Evolutionary conservation across 1,284 basidiomycete species (phyloP).

Genomic region (Melampsora americana): DNA sequence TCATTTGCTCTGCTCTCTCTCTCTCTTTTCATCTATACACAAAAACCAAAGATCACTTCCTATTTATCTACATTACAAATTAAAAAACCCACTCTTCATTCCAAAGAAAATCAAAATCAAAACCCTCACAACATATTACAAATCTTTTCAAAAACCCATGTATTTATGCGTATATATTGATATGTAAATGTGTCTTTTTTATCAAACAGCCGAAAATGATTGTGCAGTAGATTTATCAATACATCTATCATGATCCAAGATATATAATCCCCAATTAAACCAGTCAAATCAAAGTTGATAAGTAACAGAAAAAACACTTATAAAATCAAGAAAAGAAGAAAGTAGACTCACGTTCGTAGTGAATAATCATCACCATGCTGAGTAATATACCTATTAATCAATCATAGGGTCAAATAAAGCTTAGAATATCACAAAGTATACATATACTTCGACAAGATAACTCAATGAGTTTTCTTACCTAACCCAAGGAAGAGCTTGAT

Average conservation of each 20-base stretch:
- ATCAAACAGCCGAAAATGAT: slow-evolving; percentile 43
- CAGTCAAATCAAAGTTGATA: neutral
- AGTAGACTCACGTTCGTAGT: slow-evolving; percentile 23
- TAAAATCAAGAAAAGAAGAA: neutral
- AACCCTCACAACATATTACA: too few species aligned
- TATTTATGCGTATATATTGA: too few species aligned
- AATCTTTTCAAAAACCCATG: too few species aligned
- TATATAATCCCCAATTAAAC: neutral
- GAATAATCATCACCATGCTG: slow-evolving; percentile 41
- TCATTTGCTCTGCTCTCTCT: too few species aligned
- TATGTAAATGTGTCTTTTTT: neutral
- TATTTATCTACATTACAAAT: too few species aligned
- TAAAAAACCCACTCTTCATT: too few species aligned
- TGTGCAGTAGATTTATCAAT: slow-evolving; percentile 40
- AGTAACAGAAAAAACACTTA: neutral
- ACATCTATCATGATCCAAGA: slow-evolving; percentile 17
- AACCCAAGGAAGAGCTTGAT: slow-evolving; percentile 66
- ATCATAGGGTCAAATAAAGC: neutral
- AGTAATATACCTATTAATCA: slow-evolving; percentile 39
- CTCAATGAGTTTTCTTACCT: too few species aligned
- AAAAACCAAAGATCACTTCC: too few species aligned
- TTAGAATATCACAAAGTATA: too few species aligned
- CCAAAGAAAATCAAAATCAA: too few species aligned
- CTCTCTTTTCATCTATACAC: too few species aligned
- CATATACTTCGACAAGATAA: too few species aligned